Evolutionary conservation across 495 filamentous ascomycete genomes (phyloP).

Genomic region (Chaetomium tenue): DNA sequence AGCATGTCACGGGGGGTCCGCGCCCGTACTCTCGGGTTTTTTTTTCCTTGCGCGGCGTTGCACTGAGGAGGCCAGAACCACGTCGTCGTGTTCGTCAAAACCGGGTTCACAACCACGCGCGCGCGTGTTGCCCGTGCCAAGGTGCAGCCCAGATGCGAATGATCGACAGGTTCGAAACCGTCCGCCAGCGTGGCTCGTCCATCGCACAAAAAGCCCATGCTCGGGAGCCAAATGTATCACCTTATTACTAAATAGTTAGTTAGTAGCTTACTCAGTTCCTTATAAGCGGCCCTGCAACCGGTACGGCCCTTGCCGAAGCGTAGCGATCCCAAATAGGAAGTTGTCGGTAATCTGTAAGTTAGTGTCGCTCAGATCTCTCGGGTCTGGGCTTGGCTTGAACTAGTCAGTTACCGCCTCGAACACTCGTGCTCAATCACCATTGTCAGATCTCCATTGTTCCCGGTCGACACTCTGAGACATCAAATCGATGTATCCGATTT

Average conservation of each 20-base stretch:
- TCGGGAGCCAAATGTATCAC: neutral
- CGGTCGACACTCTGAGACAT: neutral
- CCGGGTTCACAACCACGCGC: conserved; percentile 4
- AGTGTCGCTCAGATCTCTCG: neutral
- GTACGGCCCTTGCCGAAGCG: neutral
- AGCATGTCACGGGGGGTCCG: neutral
- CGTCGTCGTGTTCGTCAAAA: neutral
- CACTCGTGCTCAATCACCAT: neutral
- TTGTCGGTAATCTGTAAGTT: too few species aligned
- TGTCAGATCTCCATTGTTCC: neutral
- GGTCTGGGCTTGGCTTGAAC: neutral
- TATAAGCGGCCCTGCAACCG: neutral
- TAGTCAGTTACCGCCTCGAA: neutral
- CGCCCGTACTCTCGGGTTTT: neutral
- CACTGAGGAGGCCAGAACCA: neutral
- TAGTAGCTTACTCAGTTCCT: neutral
- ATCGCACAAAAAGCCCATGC: neutral
- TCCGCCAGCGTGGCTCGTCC: neutral
- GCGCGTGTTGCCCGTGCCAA: neutral
- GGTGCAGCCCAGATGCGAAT: neutral
- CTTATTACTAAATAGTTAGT: neutral
- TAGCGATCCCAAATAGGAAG: neutral
- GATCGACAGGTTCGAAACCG: conserved; percentile 13
- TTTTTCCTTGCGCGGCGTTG: neutral
- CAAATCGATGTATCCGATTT: neutral